These are phyloP conservation scores for Fusarium camptoceras DNA, from an alignment of 2,329 filamentous ascomycete species.

Conservation along the genomic window DNA sequence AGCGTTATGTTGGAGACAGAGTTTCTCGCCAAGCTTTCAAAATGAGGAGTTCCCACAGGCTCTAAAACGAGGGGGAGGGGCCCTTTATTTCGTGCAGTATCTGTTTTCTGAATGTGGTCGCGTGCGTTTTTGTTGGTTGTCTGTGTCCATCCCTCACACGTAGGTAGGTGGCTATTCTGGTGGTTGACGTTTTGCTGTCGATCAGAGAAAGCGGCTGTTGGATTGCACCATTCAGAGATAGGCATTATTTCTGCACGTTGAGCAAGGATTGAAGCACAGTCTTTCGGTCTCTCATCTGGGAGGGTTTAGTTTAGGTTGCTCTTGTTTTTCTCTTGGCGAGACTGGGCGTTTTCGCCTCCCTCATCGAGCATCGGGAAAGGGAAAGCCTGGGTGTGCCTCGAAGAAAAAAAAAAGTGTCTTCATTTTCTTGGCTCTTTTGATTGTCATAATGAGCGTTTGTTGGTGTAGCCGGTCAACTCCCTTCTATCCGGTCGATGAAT, in stretches of 20 bases:
- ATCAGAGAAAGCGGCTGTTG: conserved; percentile 6
- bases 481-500: conserved; percentile 27
- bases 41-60: conserved; percentile 4
- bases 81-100: conserved; percentile 13
- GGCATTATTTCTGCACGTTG: conserved; percentile 3
- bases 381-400: conserved; percentile 22
- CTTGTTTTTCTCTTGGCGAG: conserved; percentile 27
- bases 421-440: conserved; percentile 23
- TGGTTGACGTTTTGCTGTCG: conserved; percentile 7
- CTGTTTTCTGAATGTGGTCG: conserved; percentile 32
- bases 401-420: conserved; percentile 2
- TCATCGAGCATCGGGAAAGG: conserved; percentile 13
- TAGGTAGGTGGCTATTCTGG: background rate
- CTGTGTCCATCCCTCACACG: background rate
- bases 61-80: conserved; percentile 28
- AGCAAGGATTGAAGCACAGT: conserved; percentile 14
- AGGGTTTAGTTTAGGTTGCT: conserved; percentile 1
- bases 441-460: conserved; percentile 21
- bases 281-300: conserved; percentile 9
- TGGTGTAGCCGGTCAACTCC: background rate
- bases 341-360: conserved; percentile 33
- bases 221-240: conserved; percentile 5
- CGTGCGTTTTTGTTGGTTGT: conserved; percentile 16
- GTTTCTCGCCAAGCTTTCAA: conserved; percentile 28
- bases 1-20: conserved; percentile 4